Conservation (phyloP, 768 basidiomycete genomes). For the Phlebiopsis gigantea region DNA sequence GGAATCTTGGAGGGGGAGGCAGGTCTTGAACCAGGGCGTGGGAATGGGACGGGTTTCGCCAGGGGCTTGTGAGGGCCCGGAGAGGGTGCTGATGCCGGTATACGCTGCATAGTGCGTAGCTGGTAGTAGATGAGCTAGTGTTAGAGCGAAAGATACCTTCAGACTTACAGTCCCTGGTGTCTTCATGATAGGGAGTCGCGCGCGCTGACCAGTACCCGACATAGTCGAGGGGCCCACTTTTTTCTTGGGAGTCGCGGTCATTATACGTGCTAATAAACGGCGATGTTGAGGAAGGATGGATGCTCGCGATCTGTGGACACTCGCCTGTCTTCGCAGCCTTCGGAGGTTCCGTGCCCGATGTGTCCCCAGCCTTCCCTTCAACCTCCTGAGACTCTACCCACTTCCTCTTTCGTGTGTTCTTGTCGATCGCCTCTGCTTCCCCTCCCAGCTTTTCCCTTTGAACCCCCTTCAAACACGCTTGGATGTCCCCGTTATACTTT, state of each 20-base stretch:
- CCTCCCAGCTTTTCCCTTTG: slow-evolving; percentile 57
- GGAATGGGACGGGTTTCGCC: slow-evolving; percentile 18
- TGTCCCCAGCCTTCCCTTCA: slow-evolving; percentile 36
- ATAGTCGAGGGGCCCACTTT: slow-evolving; percentile 44
- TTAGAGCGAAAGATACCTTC: neutral
- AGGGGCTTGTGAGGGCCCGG: slow-evolving; percentile 32
- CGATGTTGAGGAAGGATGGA: neutral
- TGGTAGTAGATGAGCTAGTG: slow-evolving; percentile 6
- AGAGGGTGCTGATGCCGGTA: slow-evolving; percentile 24
- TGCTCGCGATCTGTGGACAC: slow-evolving; percentile 12
- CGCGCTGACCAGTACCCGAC: slow-evolving; percentile 49
- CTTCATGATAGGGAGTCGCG: slow-evolving; percentile 27
- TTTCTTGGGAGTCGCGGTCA: slow-evolving; percentile 48
- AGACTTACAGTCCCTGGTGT: slow-evolving; percentile 28
- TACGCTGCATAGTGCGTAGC: slow-evolving; percentile 24
- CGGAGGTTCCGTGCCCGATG: slow-evolving; percentile 28
- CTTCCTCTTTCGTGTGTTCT: slow-evolving; percentile 68
- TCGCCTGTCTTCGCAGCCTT: slow-evolving; percentile 59
- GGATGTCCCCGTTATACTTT: slow-evolving; percentile 73
- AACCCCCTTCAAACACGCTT: slow-evolving; percentile 61
- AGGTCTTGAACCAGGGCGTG: slow-evolving; percentile 32
- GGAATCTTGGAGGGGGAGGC: slow-evolving; percentile 47
- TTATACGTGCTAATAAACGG: slow-evolving; percentile 34
- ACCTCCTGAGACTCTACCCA: slow-evolving; percentile 65
- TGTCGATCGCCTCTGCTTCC: slow-evolving; percentile 53